Base-by-base conservation (phyloP, 805 yeast genomes). In the Ogataea nonfermentans region DNA sequence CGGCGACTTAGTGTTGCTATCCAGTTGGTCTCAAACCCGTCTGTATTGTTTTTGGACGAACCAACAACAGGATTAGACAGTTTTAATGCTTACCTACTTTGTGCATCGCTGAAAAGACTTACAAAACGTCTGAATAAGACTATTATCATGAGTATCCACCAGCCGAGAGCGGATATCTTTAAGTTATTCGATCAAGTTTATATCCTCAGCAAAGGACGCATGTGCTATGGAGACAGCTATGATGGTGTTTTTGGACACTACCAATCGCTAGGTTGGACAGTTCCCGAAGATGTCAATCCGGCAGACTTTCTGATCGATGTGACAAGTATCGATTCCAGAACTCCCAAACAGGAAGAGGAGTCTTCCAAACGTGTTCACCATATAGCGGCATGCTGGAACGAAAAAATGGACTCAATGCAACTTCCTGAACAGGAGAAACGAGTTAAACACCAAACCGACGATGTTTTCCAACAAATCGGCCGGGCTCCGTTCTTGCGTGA, bases 1-100 rank as follows among this genome's bases (percentile, higher is more conserved):
- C 61, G 95, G 52, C 62, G 95, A 43, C 70, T 84, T 4, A 81
- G 90, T 31, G 74, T 87, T 25, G 95, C 87, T 0, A 75, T 86
- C 12, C 95, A 87, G 57, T 64, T 87, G 55, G 67, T 87, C 33
- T 75, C 84, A 5, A 83, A 79, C 47, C 95, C 95, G 0, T 77
- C 89, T 0, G 65, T 87, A 2, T 61, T 88, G 44, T 86, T 86
- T 52, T 61, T 87, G 29, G 96, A 87, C 58, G 95, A 87, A 52
- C 95, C 95, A 5, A 87, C 95, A 1, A 86, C 95, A 0, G 95
- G 95, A 0, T 63, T 87, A 24, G 95, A 87, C 59, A 80, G 95
- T 4, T 79, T 78, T 45, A 79, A 89, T 9, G 90, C 95, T 0
- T 74, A 70, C 47, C 63, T 79, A 40, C 66, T 87, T 24, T 73